Percentiles rank a stretch among this genome's conserved stretches.
These are phyloP conservation scores for Kazachstania africana DNA, from an alignment of 805 yeast genomes.

Conservation along the genomic window DNA sequence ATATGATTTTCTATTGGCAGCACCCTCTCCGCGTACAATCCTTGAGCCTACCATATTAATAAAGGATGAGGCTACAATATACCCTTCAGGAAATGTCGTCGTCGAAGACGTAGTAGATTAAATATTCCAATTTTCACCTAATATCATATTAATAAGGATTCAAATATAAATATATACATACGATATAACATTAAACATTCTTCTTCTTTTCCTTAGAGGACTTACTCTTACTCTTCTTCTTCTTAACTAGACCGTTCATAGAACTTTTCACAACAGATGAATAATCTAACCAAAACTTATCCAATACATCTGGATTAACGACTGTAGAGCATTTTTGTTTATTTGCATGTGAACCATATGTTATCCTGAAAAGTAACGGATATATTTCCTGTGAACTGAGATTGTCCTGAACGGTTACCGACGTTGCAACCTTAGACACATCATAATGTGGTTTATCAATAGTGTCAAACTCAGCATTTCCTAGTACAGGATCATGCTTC, in stretches of 20 bases:
- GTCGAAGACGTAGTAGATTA: too few relatives aligned
- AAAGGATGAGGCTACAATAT: constrained; percentile 35
- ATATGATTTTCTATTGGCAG: constrained; percentile 38
- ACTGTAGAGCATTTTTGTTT: constrained; percentile 62
- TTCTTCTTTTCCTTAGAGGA: constrained; percentile 14
- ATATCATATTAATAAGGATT: too few relatives aligned
- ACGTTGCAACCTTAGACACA: constrained; percentile 18
- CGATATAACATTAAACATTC: too few relatives aligned
- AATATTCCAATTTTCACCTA: too few relatives aligned
- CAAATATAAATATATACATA: too few relatives aligned
- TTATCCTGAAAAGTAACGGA: constrained; percentile 55
- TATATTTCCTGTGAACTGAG: constrained; percentile 32
- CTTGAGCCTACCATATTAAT: constrained; percentile 28
- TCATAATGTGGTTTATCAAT: constrained; percentile 26
- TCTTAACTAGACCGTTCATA: constrained; percentile 66
- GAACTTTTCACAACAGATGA: constrained; percentile 58
- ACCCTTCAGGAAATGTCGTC: constrained; percentile 57
- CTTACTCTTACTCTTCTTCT: constrained; percentile 58
- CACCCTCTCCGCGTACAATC: constrained; percentile 47
- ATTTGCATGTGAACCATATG: constrained; percentile 18
- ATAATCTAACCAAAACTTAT: constrained; percentile 69
- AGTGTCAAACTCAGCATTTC: constrained; percentile 41
- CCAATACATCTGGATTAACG: constrained; percentile 49
- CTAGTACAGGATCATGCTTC: constrained; percentile 21
- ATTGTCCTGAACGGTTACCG: constrained; percentile 4